phyloP scores from a whole-genome alignment of 495 filamentous ascomycete species.

The Penicillium atrosanguineum region DNA sequence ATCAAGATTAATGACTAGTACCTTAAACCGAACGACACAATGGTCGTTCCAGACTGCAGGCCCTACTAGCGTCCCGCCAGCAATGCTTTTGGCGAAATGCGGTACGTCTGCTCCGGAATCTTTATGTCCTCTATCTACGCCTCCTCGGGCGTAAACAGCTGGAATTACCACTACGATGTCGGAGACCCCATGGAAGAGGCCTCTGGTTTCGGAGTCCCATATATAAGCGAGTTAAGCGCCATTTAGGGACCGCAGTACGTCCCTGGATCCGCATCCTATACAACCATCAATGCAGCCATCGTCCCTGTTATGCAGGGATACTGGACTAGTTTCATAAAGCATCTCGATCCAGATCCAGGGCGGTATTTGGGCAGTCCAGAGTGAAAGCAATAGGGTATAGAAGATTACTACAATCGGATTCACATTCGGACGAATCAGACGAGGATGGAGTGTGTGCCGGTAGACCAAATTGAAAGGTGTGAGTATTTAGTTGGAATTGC shows the following conservation, averaged over 20 bases:
- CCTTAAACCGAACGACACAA: background rate
- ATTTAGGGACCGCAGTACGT: background rate
- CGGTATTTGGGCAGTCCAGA: slow-evolving; percentile 19
- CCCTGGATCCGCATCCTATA: background rate
- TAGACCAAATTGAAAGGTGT: slow-evolving; percentile 19
- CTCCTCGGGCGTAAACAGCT: slow-evolving; percentile 15
- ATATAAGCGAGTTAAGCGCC: background rate
- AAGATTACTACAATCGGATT: too few relatives aligned
- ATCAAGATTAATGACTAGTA: background rate
- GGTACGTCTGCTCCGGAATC: slow-evolving; percentile 57
- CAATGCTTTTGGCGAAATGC: slow-evolving; percentile 58
- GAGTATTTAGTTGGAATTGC: too few relatives aligned
- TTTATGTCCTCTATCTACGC: slow-evolving; percentile 35
- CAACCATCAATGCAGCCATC: background rate
- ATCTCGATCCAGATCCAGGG: background rate
- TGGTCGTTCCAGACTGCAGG: background rate
- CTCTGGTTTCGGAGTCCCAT: background rate
- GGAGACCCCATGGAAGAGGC: background rate
- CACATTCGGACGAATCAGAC: slow-evolving; percentile 48
- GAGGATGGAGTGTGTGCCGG: slow-evolving; percentile 50
- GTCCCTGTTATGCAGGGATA: slow-evolving; percentile 1
- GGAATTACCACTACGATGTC: slow-evolving; percentile 3
- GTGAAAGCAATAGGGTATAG: slow-evolving; percentile 35
- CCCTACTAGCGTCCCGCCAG: slow-evolving; percentile 13
- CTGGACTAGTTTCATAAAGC: background rate